Base-by-base conservation (phyloP, 805 yeast species). In the Ogataea angusta region DNA sequence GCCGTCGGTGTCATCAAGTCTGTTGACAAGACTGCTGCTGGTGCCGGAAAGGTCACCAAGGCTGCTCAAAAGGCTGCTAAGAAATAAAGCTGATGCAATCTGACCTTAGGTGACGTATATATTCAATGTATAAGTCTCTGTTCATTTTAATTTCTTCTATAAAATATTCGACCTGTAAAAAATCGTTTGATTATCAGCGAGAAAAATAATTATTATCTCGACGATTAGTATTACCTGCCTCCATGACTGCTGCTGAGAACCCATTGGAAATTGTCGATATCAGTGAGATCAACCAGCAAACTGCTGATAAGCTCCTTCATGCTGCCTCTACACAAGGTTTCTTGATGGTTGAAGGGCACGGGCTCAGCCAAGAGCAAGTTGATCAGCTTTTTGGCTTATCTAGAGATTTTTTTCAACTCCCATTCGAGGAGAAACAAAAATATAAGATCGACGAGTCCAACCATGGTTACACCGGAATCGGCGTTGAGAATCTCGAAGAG, bases 1-100 rank as follows among this genome's bases (percentile, higher is more conserved):
- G 97, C 97, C 70, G 97, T 90, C 70, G 97, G 97, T 86, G 96
- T 90, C 69, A 85, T 91, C 85, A 91, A 91, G 83, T 73, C 88
- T 54, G 95, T 88, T 63, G 95, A 78, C 66, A 88, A 88, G 85
- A 63, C 85, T 58, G 67, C 86, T 59, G 67, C 80, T 74, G 75
- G 73, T 73, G 86, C 88, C 66, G 90, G 88, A 75, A 86, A 87
- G 89, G 93, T 86, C 64, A 86, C 95, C 89, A 87, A 87, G 88
- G 87, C 95, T 72, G 96, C 95, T 71, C 72, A 71, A 58, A 82
- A 82, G 82, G 87, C 87, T 67, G 75, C 75, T 61, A 80, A 80
- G 84, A 80, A 80, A 74, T 80, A 80, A 76, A 64, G 52, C 28
- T 40, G 27, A 15, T 38, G 16, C 34, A 13, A 25, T 21, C 18